These are phyloP conservation scores for Pholiota molesta DNA, from an alignment of 768 basidiomycete species.

Conservation along the genomic window DNA sequence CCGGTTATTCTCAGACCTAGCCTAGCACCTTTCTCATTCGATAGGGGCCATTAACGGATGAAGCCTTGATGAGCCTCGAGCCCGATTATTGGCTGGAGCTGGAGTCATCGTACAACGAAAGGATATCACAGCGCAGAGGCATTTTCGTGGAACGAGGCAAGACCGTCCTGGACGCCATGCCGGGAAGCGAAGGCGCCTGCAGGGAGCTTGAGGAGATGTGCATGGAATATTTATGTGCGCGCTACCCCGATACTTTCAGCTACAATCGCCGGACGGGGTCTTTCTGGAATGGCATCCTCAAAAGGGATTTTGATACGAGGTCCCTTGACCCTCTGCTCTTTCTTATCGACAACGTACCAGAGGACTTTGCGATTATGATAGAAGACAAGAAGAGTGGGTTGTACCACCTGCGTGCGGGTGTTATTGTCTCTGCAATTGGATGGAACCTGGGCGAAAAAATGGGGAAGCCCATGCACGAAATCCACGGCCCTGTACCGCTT, in stretches of 20 bases:
- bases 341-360: constrained; percentile 52
- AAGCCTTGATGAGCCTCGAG: constrained; percentile 51
- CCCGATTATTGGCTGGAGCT: constrained; percentile 62
- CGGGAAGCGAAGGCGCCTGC: constrained; percentile 52
- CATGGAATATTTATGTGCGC: constrained; percentile 55
- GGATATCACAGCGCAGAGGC: constrained; percentile 43
- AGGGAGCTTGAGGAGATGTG: constrained; percentile 58
- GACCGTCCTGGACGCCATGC: constrained; percentile 45
- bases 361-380: constrained; percentile 50
- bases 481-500: constrained; percentile 51
- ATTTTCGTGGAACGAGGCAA: constrained; percentile 42
- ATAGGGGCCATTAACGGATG: not conserved
- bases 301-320: constrained; percentile 18
- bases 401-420: constrained; percentile 47
- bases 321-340: constrained; percentile 39
- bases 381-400: constrained; percentile 44
- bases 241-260: constrained; percentile 58
- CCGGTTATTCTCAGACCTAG: too few species aligned
- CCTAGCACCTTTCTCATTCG: not conserved
- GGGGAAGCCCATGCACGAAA: constrained; percentile 46
- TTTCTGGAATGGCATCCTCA: constrained; percentile 48
- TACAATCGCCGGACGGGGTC: constrained; percentile 35
- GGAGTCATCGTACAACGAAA: constrained; percentile 50
- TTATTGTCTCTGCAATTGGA: constrained; percentile 50
- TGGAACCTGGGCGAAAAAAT: constrained; percentile 53